Conservation (phyloP, 441 rosid genomes). For the Gossypium schwendimanii region DNA sequence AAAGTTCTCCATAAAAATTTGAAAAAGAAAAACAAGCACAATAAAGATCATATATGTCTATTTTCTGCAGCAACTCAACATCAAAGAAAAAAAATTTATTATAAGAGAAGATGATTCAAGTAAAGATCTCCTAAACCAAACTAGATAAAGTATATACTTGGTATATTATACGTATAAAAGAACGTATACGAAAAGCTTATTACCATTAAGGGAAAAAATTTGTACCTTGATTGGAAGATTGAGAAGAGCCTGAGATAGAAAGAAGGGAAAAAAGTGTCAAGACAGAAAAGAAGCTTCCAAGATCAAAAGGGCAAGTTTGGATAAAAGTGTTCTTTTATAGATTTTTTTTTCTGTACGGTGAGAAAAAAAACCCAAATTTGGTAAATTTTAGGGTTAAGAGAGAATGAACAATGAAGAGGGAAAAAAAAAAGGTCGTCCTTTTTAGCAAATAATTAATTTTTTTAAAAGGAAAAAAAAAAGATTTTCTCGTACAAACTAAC, state of each 20-base stretch:
- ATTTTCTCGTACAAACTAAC: slow-evolving; percentile 4
- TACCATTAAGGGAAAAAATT: not conserved
- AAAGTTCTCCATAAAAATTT: not conserved
- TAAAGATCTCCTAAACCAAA: not conserved
- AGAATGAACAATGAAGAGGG: not conserved
- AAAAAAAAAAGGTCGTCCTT: not conserved
- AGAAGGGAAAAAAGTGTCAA: not conserved
- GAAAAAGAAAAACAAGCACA: not conserved
- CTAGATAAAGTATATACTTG: not conserved
- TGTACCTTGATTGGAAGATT: slow-evolving; percentile 3
- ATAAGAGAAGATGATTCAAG: not conserved
- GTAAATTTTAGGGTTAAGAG: slow-evolving; percentile 3
- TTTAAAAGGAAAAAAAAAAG: not conserved
- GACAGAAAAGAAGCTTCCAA: slow-evolving; percentile 3
- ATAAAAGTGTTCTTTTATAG: not conserved
- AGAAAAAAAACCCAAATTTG: slow-evolving; percentile 9
- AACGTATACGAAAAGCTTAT: not conserved
- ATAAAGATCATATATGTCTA: not conserved
- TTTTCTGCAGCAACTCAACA: not conserved
- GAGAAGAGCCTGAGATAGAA: slow-evolving; percentile 2
- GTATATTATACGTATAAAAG: not conserved
- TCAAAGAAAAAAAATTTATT: not conserved
- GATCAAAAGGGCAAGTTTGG: slow-evolving; percentile 13
- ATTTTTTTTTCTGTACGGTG: not conserved
- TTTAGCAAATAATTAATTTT: not conserved